Conservation (phyloP, 2,329 filamentous ascomycete genomes). For the Colletotrichum scovillei region DNA sequence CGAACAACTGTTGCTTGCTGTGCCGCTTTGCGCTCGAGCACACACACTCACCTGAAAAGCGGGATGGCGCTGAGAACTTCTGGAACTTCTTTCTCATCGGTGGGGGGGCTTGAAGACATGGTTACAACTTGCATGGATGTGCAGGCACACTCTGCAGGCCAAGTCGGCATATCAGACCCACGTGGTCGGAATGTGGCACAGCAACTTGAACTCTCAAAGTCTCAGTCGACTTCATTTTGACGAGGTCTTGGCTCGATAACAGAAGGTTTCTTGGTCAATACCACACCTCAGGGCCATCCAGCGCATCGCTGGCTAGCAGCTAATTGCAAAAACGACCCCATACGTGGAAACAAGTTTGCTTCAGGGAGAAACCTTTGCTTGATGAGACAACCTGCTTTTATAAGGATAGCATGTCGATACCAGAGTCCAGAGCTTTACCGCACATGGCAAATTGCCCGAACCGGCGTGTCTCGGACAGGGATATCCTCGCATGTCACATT, state of each 20-base stretch:
- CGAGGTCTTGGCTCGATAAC: neutral
- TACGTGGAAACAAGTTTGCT: neutral
- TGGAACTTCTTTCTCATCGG: slow-evolving; percentile 7
- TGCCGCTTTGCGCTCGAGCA: neutral
- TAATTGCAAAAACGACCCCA: neutral
- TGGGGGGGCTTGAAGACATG: neutral
- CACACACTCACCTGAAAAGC: slow-evolving; percentile 25
- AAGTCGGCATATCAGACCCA: slow-evolving; percentile 9
- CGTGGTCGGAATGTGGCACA: slow-evolving; percentile 1
- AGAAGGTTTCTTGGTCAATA: neutral
- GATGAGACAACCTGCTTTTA: slow-evolving; percentile 5
- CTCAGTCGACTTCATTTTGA: neutral
- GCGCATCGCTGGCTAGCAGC: neutral
- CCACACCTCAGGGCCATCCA: neutral
- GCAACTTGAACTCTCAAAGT: neutral
- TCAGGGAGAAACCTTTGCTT: neutral
- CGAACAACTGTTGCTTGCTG: neutral
- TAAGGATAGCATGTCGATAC: slow-evolving; percentile 10
- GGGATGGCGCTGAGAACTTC: slow-evolving; percentile 3
- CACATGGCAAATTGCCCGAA: slow-evolving; percentile 21
- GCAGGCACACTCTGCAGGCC: neutral
- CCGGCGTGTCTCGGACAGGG: slow-evolving; percentile 11
- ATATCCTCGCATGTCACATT: slow-evolving; percentile 9
- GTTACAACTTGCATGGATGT: neutral
- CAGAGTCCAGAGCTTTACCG: slow-evolving; percentile 5